Evolutionary conservation across 305 asterid genomes (phyloP), one percentile per base, ranked within the genome.

Genomic region (Fraxinus sp.): DNA sequence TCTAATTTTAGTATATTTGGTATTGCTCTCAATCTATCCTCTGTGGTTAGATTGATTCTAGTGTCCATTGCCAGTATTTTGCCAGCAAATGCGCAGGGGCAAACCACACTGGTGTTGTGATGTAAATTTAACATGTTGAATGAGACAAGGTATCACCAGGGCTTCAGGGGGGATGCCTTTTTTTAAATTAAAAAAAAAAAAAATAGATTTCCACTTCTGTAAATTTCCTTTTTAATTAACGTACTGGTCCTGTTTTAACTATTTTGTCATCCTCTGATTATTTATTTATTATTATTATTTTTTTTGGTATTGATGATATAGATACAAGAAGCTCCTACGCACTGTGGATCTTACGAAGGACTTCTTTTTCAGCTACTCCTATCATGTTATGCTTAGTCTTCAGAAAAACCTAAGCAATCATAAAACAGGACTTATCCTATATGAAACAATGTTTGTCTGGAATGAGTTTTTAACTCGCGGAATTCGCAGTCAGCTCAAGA

Each of bases 361-460:
- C 94, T 96, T 96, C 97, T 92, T 85, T 89, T 94, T 93, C 90
- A 96, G 99, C 95, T 96, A 96, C 88, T 91, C 97, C 79, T 96
- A 96, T 86, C 90, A 87, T 86, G 89, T 93, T 79, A 96, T 96
- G 99, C 93, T 87, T 84, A 91, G 97, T 83, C 94, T 96, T 86
- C 99, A 96, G 83, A 93, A 92, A 91, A 96, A 94, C 76, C 89
- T 90, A 44, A 89, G 92, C 90, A 88, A 88, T 85, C 91, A 88
- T 84, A 92, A 89, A 84, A 84, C 91, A 81, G 93, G 92, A 74
- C 81, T 87, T 46, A 72, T 81, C 26, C 92, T 92, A 39, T 92
- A 94, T 52, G 99, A 96, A 84, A 94, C 97, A 32, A 89, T 96
- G 98, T 96, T 94, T 84, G 98, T 96, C 33, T 94, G 99, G 99